A percentile compares a stretch with the other conserved stretches of the same genome.
phyloP scores from a whole-genome alignment of 768 basidiomycete species.

The Xerocomellus dryophilus region DNA sequence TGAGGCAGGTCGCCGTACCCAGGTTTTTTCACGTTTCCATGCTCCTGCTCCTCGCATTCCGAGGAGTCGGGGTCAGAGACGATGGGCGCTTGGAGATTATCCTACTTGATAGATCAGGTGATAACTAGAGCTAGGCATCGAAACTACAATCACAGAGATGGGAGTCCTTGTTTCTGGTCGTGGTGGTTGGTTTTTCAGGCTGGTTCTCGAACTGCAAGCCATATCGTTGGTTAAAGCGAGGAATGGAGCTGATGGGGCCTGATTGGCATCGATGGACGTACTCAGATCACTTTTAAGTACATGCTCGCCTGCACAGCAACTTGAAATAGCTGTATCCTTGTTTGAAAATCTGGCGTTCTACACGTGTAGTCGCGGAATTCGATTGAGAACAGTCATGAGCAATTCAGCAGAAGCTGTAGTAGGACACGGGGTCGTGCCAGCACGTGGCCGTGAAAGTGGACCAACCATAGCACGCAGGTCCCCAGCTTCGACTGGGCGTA shows the following conservation, averaged over 20 bases:
- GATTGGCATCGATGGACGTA: not conserved
- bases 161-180: not conserved
- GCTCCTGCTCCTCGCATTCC: not conserved
- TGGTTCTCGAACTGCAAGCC: not conserved
- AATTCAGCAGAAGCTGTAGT: too few species aligned
- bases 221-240: not conserved
- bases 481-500: too few species aligned
- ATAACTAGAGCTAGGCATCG: not conserved
- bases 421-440: too few species aligned
- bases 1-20: not conserved
- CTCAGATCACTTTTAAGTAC: not conserved
- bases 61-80: not conserved
- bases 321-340: not conserved
- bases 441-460: too few species aligned
- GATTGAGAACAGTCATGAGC: too few species aligned
- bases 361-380: too few species aligned
- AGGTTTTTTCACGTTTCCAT: too few species aligned
- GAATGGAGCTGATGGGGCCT: not conserved
- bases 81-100: not conserved
- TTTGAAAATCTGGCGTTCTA: too few species aligned
- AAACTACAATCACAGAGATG: not conserved
- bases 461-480: too few species aligned
- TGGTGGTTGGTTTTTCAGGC: not conserved
- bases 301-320: not conserved
- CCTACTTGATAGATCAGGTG: not conserved